Conservation (phyloP, 306 rosid genomes). For the Quercus berberidifolia region DNA sequence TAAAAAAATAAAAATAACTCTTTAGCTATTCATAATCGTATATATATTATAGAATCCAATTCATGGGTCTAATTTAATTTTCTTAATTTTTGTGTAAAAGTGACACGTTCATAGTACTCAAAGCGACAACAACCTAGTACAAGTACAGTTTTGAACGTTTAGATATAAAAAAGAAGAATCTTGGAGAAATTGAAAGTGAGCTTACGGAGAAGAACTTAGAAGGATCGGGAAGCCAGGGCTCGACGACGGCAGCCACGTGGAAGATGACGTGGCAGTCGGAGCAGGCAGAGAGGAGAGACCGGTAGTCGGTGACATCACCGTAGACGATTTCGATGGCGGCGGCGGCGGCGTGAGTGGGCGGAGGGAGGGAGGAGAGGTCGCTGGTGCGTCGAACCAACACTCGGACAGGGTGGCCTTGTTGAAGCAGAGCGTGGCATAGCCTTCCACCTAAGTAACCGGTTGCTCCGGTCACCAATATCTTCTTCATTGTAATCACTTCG, state of each 20-base stretch:
- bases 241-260: conserved; percentile 89
- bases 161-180: background rate
- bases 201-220: conserved; percentile 63
- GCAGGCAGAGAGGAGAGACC: conserved; percentile 73
- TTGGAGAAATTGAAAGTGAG: background rate
- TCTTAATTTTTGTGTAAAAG: too few species aligned
- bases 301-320: conserved; percentile 76
- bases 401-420: conserved; percentile 55
- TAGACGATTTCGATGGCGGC: conserved; percentile 49
- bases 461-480: conserved; percentile 74
- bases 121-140: too few species aligned
- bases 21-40: too few species aligned
- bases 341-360: conserved; percentile 9
- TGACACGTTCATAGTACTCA: too few species aligned
- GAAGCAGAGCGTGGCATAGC: conserved; percentile 59
- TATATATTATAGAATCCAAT: too few species aligned
- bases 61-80: too few species aligned
- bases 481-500: conserved; percentile 22
- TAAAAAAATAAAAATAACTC: too few species aligned
- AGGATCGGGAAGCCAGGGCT: conserved; percentile 96
- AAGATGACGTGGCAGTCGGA: conserved; percentile 67
- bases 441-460: conserved; percentile 85
- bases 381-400: conserved; percentile 79
- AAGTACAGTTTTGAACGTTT: too few species aligned
- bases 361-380: conserved; percentile 66